Base-by-base conservation (phyloP, 2,329 filamentous ascomycete species). In the Lachnellula hyalina region DNA sequence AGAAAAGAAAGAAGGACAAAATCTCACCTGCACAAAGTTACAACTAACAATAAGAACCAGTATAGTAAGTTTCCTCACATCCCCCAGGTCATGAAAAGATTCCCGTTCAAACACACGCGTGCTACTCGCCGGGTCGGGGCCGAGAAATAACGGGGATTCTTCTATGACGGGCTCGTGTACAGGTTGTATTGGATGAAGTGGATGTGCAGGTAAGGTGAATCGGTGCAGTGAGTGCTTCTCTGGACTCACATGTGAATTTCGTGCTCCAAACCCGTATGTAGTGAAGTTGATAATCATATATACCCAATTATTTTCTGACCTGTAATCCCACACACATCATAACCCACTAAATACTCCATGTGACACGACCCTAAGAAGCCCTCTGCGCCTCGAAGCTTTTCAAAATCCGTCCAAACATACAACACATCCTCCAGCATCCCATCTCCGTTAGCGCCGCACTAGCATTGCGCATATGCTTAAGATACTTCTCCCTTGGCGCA, bases 351-450 rank as follows among this genome's bases (percentile, higher is more conserved):
- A 41, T 32, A 32, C 28, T 32, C 28, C 15, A 41, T 15, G n/a
- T n/a, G 17, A 17, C 15, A 15, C 15, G 15, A 41, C 2, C 38
- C 17, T 41, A 41, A 9, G 15, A 17, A 19, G 38, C 9, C 38
- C 17, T 44, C 9, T 44, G 41, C 41, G 41, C 47, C 46, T 64
- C 62, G 49, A 67, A 66, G 4, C 59, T 57, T n/a, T 55, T 57
- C 53, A 67, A 54, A 38, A 67, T 67, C 21, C 61, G 54, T 19
- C 63, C 63, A 57, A 66, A 67, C 53, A 64, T 63, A 38, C 54
- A 53, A 51, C 62, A 63, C 61, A 65, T 64, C 45, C 63, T 59
- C 63, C 63, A 67, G 46, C 61, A 65, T 1, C 63, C 60, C 62
- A 67, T 65, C 15, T 56, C 51, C 17, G 52, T 58, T 44, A 67